Evolutionary conservation across 768 basidiomycete species (phyloP), one percentile per base, ranked within the genome.

Genomic region (Leucocoprinus birnbaumii): DNA sequence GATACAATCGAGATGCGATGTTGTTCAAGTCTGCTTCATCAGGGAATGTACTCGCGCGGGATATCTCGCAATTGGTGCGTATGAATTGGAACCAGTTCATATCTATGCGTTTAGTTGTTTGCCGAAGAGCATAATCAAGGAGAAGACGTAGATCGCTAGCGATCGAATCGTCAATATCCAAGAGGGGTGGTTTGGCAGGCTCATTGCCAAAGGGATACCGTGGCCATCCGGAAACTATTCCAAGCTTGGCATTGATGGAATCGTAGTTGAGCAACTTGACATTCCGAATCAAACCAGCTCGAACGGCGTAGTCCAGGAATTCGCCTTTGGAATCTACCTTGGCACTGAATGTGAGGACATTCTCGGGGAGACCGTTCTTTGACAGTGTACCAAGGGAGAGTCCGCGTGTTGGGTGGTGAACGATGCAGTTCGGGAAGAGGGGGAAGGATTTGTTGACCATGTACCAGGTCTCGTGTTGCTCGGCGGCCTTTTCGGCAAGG

Each of bases 321-420:
- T 83, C 74, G 0, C 92, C 91, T 2, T 65, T 58, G 0, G 69
- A 58, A 57, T 84, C 77, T 7, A 98, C 57, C 61, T 86, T 86
- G 49, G 78, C 75, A 56, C 94, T 96, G 71, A 98, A 93, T 0
- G 92, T 86, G 59, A 99, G 61, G 1, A 86, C 86, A 5, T 76
- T 79, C 60, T 87, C 61, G 0, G 69, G 84, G 0, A 72, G 69
- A 24, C 71, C 72, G 9, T 68, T 66, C 22, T 58, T 58, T 4
- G 56, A 43, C 10, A 56, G 62, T 22, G 64, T 62, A 5, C 72
- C 70, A 13, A 82, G 66, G 3, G 80, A 80, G 47, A 77, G 63
- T n/a, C 76, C 76, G 35, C 60, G 60, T 7, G 53, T 53, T 6
- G 73, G 71, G 37, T 75, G 66, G n/a, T 81, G 71, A 53, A 80